phyloP scores from a whole-genome alignment of 2,329 filamentous ascomycete genomes.

The Acephala macrosclerotiorum region DNA sequence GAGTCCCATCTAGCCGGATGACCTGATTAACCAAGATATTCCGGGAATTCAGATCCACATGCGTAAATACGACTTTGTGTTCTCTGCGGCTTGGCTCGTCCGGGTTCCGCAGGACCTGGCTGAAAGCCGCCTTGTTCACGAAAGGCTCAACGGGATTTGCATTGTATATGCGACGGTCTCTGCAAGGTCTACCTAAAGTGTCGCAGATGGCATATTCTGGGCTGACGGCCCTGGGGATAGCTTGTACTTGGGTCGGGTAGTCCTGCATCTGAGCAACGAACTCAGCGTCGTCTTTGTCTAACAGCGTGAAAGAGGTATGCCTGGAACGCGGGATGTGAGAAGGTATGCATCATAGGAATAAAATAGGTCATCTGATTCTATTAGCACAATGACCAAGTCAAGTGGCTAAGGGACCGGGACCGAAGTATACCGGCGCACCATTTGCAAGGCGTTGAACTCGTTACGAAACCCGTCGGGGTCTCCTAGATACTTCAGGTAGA shows the following conservation, averaged over 20 bases:
- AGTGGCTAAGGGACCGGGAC: constrained; percentile 1
- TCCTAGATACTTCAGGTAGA: background rate
- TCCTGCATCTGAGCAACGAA: constrained; percentile 1
- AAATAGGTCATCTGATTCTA: background rate
- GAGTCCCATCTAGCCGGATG: background rate
- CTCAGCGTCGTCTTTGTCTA: background rate
- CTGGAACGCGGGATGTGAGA: constrained; percentile 1
- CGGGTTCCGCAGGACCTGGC: constrained; percentile 1
- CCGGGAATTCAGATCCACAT: background rate
- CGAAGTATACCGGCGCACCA: constrained; percentile 8
- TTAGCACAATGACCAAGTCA: constrained; percentile 1
- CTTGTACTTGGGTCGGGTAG: background rate
- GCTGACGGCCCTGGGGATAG: background rate
- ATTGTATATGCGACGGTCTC: background rate
- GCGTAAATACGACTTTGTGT: background rate
- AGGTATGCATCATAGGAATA: background rate
- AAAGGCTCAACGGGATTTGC: constrained; percentile 1
- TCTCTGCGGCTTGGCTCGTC: constrained; percentile 2
- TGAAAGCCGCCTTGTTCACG: constrained; percentile 4
- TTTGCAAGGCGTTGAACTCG: constrained; percentile 2
- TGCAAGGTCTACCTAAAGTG: background rate
- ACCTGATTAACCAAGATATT: background rate
- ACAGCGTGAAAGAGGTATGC: constrained; percentile 7
- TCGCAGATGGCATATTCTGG: constrained; percentile 2
- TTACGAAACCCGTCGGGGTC: background rate